phyloP scores from a whole-genome alignment of 306 rosid species.

The Prunus mume region DNA sequence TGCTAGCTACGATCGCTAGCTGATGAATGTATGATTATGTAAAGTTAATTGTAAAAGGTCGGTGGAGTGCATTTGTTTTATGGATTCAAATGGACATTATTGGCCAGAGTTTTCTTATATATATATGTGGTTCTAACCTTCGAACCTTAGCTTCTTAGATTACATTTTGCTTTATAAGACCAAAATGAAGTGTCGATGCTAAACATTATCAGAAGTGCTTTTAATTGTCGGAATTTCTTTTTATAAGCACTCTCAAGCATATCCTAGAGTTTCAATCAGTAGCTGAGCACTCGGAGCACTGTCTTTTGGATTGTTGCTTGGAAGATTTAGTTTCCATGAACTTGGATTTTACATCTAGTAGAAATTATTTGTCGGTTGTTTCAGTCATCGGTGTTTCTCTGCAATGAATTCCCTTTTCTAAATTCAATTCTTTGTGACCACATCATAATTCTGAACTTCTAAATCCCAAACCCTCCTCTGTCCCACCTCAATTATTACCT shows the following conservation, averaged over 20 bases:
- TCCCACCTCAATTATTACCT: constrained; percentile 4
- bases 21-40: not conserved
- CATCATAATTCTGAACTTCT: not conserved
- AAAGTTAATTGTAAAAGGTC: constrained; percentile 16
- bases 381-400: too few relatives aligned
- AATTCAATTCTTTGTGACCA: not conserved
- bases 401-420: not conserved
- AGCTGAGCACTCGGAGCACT: too few relatives aligned
- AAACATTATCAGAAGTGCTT: too few relatives aligned
- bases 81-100: constrained; percentile 5
- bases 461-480: not conserved
- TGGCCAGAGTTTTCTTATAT: constrained; percentile 3
- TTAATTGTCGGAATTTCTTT: too few relatives aligned
- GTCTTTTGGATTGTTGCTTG: too few relatives aligned
- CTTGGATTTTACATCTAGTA: not conserved
- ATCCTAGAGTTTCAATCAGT: too few relatives aligned
- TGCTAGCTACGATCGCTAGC: not conserved
- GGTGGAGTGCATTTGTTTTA: constrained; percentile 4
- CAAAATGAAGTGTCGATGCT: too few relatives aligned
- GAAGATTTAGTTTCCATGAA: too few relatives aligned
- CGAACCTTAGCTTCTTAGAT: not conserved
- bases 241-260: too few relatives aligned
- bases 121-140: not conserved
- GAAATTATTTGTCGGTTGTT: too few relatives aligned
- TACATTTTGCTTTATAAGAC: not conserved